Conservation (phyloP, 2,329 filamentous ascomycete genomes). For the Trichoderma simmonsii region DNA sequence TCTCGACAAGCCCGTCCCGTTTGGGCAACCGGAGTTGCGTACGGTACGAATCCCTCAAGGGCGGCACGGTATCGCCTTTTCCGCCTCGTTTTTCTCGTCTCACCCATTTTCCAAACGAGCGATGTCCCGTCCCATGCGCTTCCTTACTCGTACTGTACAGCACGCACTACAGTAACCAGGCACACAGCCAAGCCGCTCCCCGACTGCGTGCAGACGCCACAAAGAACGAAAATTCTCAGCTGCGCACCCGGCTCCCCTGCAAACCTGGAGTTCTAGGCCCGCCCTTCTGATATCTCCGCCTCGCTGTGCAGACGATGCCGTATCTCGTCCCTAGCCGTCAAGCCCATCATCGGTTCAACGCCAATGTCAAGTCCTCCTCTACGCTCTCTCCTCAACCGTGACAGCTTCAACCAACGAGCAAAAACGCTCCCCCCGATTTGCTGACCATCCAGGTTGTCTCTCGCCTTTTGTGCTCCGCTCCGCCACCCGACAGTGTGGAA, state of each 20-base stretch:
- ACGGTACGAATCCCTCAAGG: neutral
- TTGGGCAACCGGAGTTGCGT: neutral
- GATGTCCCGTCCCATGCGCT: neutral
- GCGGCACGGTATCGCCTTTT: neutral
- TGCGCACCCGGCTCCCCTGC: neutral
- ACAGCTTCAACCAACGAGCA: neutral
- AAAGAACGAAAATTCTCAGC: neutral
- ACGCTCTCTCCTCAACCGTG: neutral
- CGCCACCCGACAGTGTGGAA: constrained; percentile 18
- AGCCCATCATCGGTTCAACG: neutral
- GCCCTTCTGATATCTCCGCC: neutral
- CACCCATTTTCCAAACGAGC: neutral
- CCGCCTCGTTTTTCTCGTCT: neutral
- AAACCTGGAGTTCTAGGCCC: neutral
- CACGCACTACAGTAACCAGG: neutral
- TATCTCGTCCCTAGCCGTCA: neutral
- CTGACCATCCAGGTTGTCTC: neutral
- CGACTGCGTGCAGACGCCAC: neutral
- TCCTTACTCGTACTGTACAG: neutral
- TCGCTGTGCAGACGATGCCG: neutral
- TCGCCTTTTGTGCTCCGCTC: constrained; percentile 8
- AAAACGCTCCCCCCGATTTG: neutral
- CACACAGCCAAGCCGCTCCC: neutral
- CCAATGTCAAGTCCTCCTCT: neutral
- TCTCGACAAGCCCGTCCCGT: neutral